Base-by-base conservation (phyloP, 1,284 basidiomycete species). In the Heterobasidion occidentale region DNA sequence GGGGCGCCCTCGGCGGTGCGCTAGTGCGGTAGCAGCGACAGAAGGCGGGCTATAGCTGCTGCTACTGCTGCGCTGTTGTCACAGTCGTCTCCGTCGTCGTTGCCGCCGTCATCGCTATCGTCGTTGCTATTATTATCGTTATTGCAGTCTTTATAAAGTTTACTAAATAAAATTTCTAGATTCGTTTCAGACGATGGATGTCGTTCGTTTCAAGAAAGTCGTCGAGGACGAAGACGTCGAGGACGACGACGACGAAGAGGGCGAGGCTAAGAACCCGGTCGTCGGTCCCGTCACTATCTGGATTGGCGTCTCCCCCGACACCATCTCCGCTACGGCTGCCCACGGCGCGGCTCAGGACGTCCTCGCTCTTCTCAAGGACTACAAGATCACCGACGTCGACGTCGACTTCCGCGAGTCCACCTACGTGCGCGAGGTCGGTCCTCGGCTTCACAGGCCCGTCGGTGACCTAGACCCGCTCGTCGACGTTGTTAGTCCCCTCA, bases 231-330 rank as follows among this genome's bases (percentile, higher is more conserved):
- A 63, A 15, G 46, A 27, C 11, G 42, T 14, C 2, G 61, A 61
- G n/a, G 62, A 60, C 48, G 61, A 64, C 8, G 60, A 63, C 45
- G 58, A 60, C 4, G 58, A 62, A 46, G 58, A 62, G n/a, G 57
- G 61, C 12, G 57, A 58, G 15, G 62, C 61, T n/a, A 50, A 51
- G 47, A 55, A 35, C 46, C 60, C 62, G 46, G 46, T 27, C 17
- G 9, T 47, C 46, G 17, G 17, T 27, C 17, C 46, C 20, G 17
- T 47, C 46, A 42, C 38, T 11, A 71, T 77, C 60, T 76, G 74
- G 74, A 59, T 76, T 4, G 74, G 72, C 1, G 72, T 74, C 54
- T 53, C 67, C 53, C 68, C 70, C 6, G 68, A 71, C n/a, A 70
- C 64, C 59, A 59, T 63, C 62, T 70, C 59, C 60, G 67, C 61